A percentile compares a stretch with the other conserved stretches of the same genome.
Conservation (phyloP, 768 basidiomycete species). For the Kwoniella sp. region DNA sequence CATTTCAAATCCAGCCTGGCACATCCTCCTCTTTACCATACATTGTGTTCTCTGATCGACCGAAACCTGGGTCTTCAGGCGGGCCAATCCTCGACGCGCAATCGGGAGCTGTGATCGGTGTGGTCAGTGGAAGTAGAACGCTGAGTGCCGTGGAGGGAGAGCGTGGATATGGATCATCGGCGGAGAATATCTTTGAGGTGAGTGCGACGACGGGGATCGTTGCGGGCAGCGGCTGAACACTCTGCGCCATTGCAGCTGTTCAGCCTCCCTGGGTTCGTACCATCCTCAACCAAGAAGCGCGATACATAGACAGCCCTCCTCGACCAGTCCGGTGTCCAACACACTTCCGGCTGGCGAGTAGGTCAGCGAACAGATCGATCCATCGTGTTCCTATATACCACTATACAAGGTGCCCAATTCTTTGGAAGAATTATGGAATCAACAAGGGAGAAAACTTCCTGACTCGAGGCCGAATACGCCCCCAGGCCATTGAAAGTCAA, state of each 20-base stretch:
- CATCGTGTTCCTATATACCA: too few species aligned
- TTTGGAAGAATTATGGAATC: too few species aligned
- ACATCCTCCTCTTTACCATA: constrained; percentile 70
- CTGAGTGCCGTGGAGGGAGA: constrained; percentile 63
- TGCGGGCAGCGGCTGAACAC: neutral
- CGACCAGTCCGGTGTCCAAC: neutral
- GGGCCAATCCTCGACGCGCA: constrained; percentile 69
- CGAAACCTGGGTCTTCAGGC: constrained; percentile 69
- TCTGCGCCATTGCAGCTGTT: constrained; percentile 37
- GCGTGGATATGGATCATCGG: constrained; percentile 67
- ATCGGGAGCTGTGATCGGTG: constrained; percentile 67
- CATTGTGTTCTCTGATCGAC: constrained; percentile 63
- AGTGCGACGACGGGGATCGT: constrained; percentile 17
- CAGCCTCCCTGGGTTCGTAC: constrained; percentile 38
- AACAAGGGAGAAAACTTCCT: too few species aligned
- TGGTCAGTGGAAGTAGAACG: constrained; percentile 67
- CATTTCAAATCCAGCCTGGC: constrained; percentile 54
- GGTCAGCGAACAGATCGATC: too few species aligned
- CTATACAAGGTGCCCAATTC: too few species aligned
- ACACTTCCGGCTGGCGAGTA: neutral
- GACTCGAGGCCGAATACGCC: too few species aligned
- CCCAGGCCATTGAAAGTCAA: too few species aligned
- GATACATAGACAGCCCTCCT: too few species aligned
- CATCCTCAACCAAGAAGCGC: constrained; percentile 13
- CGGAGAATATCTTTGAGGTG: constrained; percentile 69